Evolutionary conservation across 176 grass and related monocot genomes (phyloP).

Genomic region (Cocos nucifera): DNA sequence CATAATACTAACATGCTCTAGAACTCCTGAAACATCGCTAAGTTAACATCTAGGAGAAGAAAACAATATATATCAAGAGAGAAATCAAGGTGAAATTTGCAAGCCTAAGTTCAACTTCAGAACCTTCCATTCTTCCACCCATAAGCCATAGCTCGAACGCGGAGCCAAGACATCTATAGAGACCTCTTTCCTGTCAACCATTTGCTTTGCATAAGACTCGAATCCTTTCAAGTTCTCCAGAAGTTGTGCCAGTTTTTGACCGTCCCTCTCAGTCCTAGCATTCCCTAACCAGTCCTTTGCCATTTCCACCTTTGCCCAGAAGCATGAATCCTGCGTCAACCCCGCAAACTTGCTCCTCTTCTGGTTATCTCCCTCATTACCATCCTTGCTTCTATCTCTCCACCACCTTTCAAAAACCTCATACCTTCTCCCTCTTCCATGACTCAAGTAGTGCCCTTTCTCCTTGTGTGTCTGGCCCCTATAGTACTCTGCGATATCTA

Average conservation of each 20-base stretch:
- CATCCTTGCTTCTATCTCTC: constrained; percentile 21
- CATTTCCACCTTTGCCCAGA: constrained; percentile 89
- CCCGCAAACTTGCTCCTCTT: constrained; percentile 79
- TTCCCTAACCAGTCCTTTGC: constrained; percentile 42
- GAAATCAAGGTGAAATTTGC: too few species aligned
- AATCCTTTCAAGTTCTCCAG: constrained; percentile 46
- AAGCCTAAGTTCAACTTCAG: constrained; percentile 33
- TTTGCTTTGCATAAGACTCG: constrained; percentile 41
- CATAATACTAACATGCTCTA: too few species aligned
- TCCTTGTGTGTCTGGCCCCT: constrained; percentile 39
- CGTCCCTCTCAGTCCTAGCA: constrained; percentile 23
- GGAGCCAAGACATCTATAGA: constrained; percentile 76
- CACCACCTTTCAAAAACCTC: constrained; percentile 96
- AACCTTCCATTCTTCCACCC: constrained; percentile 62
- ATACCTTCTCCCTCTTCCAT: constrained; percentile 66
- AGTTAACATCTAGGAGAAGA: too few species aligned
- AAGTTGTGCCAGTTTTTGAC: constrained; percentile 4
- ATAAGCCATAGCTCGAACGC: constrained; percentile 67
- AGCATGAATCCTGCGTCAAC: constrained; percentile 87
- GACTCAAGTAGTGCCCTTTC: constrained; percentile 50
- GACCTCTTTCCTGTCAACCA: constrained; percentile 73
- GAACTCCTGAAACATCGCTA: too few species aligned
- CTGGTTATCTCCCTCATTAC: neutral
- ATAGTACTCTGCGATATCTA: constrained; percentile 87
- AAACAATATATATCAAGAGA: too few species aligned